Evolutionary conservation across 2,329 filamentous ascomycete species (phyloP).

Genomic region (Endocalyx cinctus): DNA sequence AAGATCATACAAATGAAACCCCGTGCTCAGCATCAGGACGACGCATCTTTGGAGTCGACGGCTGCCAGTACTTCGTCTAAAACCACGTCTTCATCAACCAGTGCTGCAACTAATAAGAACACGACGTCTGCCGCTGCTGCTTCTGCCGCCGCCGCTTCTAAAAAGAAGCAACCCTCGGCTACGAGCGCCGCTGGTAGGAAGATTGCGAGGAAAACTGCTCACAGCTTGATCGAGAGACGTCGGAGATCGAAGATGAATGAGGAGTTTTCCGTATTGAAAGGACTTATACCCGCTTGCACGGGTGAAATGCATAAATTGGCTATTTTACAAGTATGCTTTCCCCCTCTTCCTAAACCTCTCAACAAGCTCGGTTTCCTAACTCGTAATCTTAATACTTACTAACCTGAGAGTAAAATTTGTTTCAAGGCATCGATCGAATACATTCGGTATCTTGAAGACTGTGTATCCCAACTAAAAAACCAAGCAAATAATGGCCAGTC

Average conservation of each 20-base stretch:
- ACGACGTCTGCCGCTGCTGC: slow-evolving; percentile 12
- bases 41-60: slow-evolving; percentile 13
- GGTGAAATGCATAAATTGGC: slow-evolving; percentile 98
- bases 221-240: slow-evolving; percentile 88
- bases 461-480: slow-evolving; percentile 73
- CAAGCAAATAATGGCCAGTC: slow-evolving; percentile 35
- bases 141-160: slow-evolving; percentile 30
- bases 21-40: slow-evolving; percentile 36
- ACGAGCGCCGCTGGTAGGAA: slow-evolving; percentile 87
- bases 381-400: too few species aligned
- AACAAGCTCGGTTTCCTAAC: too few species aligned
- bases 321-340: slow-evolving; percentile 71
- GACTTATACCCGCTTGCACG: slow-evolving; percentile 93
- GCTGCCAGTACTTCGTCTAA: too few species aligned
- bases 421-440: slow-evolving; percentile 93
- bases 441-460: slow-evolving; percentile 87
- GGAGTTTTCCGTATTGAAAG: slow-evolving; percentile 88
- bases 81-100: too few species aligned
- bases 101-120: too few species aligned
- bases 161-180: slow-evolving; percentile 72
- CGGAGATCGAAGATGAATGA: slow-evolving; percentile 98
- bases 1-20: slow-evolving; percentile 99
- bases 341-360: slow-evolving; percentile 1
- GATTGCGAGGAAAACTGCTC: slow-evolving; percentile 91
- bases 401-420: too few species aligned